A percentile compares a stretch with the other conserved stretches of the same genome.
Evolutionary conservation across 2,329 filamentous ascomycete genomes (phyloP).

Genomic region (Ophiocordyceps sinensis): DNA sequence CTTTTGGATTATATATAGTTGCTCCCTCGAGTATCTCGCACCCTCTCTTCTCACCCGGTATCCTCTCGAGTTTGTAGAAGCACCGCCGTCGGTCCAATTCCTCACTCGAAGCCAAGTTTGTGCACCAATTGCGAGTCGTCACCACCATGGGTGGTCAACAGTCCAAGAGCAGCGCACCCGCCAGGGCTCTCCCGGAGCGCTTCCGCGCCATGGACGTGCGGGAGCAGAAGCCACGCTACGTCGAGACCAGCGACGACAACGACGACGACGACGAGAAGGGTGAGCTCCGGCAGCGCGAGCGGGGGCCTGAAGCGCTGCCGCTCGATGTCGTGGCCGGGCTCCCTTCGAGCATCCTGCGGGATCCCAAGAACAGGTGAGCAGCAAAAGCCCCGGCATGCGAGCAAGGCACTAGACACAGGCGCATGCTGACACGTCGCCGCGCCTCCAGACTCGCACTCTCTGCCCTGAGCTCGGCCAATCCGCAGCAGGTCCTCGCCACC

Average conservation of each 20-base stretch:
- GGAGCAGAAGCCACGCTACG: slow-evolving; percentile 17
- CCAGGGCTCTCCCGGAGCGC: slow-evolving; percentile 30
- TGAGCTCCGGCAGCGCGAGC: slow-evolving; percentile 3
- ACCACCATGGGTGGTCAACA: slow-evolving; percentile 28
- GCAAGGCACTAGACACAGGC: too few relatives aligned
- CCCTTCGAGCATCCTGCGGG: slow-evolving; percentile 46
- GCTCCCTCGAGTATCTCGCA: too few relatives aligned
- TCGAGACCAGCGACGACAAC: slow-evolving; percentile 38
- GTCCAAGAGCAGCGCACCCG: slow-evolving; percentile 22
- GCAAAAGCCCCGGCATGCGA: not conserved
- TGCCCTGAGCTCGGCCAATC: slow-evolving; percentile 54
- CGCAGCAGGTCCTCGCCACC: slow-evolving; percentile 50
- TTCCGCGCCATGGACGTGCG: slow-evolving; percentile 30
- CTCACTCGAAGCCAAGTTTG: not conserved
- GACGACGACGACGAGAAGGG: slow-evolving; percentile 16
- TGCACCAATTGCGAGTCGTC: not conserved
- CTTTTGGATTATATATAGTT: too few relatives aligned
- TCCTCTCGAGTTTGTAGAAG: too few relatives aligned
- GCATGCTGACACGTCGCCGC: too few relatives aligned
- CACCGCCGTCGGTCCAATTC: not conserved
- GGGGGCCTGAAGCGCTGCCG: slow-evolving; percentile 31
- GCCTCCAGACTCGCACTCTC: slow-evolving; percentile 53
- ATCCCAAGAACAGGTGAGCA: slow-evolving; percentile 49
- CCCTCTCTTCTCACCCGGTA: too few relatives aligned
- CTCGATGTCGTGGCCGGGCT: slow-evolving; percentile 37